Evolutionary conservation across 139 green algal genomes (phyloP).

Genomic region (Coccomyxa sp.): DNA sequence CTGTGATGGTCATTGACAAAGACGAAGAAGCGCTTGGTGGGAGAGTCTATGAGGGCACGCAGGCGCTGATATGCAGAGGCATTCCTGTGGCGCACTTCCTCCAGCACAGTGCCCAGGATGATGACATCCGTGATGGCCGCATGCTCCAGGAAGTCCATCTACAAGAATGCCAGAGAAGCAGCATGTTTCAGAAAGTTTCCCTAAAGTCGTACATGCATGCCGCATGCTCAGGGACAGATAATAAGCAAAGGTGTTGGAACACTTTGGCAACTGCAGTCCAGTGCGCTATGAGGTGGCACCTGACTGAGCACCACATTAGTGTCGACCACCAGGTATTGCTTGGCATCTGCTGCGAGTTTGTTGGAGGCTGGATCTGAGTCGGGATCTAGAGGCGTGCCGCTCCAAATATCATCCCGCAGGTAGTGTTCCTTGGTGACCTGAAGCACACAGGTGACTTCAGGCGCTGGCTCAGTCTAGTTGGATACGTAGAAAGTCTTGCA

Average conservation of each 20-base stretch:
- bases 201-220: no score
- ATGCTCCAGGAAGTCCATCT: conserved; percentile 95
- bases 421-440: conserved; percentile 92
- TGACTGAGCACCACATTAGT: conserved; percentile 92
- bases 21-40: conserved; percentile 83
- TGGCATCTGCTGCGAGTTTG: conserved; percentile 58
- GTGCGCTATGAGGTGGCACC: conserved; percentile 18
- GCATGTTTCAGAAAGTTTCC: not conserved
- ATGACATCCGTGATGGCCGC: conserved; percentile 78
- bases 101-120: conserved; percentile 66
- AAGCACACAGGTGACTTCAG: not conserved
- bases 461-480: not conserved
- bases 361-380: conserved; percentile 43
- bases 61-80: conserved; percentile 70
- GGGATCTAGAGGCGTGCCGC: conserved; percentile 66
- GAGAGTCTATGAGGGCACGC: conserved; percentile 45
- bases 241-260: no score
- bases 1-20: conserved; percentile 87
- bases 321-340: conserved; percentile 87
- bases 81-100: conserved; percentile 81
- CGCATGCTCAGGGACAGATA: no score
- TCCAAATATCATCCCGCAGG: conserved; percentile 93
- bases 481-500: not conserved
- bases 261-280: not conserved
- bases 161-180: not conserved